Evolutionary conservation across 2,329 filamentous ascomycete genomes (phyloP).

Genomic region (Sporothrix pseudoabietina): DNA sequence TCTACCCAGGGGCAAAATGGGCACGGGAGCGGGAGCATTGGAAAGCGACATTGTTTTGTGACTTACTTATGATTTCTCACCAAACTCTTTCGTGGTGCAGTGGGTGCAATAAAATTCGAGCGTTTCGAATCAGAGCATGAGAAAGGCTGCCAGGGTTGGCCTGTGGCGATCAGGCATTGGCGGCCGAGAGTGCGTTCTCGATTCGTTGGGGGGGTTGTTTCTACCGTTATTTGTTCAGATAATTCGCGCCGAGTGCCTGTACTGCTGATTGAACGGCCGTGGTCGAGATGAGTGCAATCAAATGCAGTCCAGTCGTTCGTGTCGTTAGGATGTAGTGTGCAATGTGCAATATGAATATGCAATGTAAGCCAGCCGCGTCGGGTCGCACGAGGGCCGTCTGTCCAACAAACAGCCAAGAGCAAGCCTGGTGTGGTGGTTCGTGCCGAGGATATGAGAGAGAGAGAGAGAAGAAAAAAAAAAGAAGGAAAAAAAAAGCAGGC

Average conservation of each 20-base stretch:
- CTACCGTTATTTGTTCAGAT: not conserved
- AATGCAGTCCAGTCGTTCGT: constrained; percentile 16
- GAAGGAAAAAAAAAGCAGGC: not conserved
- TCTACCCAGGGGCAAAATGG: constrained; percentile 12
- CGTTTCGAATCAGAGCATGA: constrained; percentile 28
- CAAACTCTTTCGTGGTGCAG: not conserved
- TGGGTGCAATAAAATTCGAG: not conserved
- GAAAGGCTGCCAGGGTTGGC: constrained; percentile 15
- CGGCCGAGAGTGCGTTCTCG: not conserved
- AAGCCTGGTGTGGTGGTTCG: not conserved
- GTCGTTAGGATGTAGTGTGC: constrained; percentile 3
- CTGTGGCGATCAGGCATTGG: constrained; percentile 28
- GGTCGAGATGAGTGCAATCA: not conserved
- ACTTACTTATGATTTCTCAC: constrained; percentile 16
- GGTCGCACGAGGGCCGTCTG: constrained; percentile 14
- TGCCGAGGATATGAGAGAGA: not conserved
- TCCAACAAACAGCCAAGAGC: constrained; percentile 12
- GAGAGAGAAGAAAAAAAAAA: too few relatives aligned
- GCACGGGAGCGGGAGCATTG: not conserved
- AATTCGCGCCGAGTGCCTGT: not conserved
- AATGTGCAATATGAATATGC: not conserved
- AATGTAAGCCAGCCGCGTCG: constrained; percentile 19
- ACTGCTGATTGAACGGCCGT: not conserved
- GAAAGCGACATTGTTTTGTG: not conserved
- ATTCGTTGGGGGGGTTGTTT: not conserved